Evolutionary conservation across 306 rosid genomes (phyloP).

Genomic region (Pueraria montana): DNA sequence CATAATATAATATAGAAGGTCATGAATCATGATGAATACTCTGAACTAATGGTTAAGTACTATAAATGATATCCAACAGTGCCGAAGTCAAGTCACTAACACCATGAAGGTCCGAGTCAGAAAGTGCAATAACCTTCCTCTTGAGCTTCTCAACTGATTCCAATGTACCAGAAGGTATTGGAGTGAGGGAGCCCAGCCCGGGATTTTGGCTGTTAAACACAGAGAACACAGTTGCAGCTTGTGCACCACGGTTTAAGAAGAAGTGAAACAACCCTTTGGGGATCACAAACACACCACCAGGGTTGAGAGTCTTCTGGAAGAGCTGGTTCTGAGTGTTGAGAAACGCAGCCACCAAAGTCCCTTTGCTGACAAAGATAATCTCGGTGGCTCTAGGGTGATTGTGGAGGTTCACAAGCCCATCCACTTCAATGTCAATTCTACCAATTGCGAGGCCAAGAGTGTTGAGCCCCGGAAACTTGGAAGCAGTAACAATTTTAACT

Average conservation of each 20-base stretch:
- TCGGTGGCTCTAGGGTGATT: slow-evolving; percentile 84
- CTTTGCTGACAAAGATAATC: slow-evolving; percentile 68
- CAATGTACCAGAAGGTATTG: slow-evolving; percentile 40
- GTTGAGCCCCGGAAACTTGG: slow-evolving; percentile 74
- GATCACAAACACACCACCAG: slow-evolving; percentile 77
- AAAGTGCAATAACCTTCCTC: slow-evolving; percentile 51
- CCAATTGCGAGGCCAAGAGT: slow-evolving; percentile 77
- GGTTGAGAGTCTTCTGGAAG: slow-evolving; percentile 53
- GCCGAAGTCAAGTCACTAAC: slow-evolving; percentile 29
- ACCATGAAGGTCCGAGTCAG: slow-evolving; percentile 39
- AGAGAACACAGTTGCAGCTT: slow-evolving; percentile 60
- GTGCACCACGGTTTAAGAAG: slow-evolving; percentile 59
- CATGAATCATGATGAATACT: no score
- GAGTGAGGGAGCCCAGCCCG: slow-evolving; percentile 52
- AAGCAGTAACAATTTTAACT: slow-evolving; percentile 62
- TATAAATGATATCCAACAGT: slow-evolving; percentile 40
- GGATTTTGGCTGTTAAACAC: slow-evolving; percentile 82
- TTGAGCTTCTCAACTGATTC: slow-evolving; percentile 56
- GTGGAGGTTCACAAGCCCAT: slow-evolving; percentile 65
- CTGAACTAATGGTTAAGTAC: slow-evolving; percentile 11
- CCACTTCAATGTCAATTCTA: slow-evolving; percentile 64
- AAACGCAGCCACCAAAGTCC: slow-evolving; percentile 63
- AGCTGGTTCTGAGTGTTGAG: slow-evolving; percentile 64
- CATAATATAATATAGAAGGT: slow-evolving; percentile 3
- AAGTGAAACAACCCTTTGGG: slow-evolving; percentile 84